Percentiles rank a stretch among this genome's conserved stretches.
phyloP scores from a whole-genome alignment of 208 protist genomes.

The Leishmania martiniquensis region DNA sequence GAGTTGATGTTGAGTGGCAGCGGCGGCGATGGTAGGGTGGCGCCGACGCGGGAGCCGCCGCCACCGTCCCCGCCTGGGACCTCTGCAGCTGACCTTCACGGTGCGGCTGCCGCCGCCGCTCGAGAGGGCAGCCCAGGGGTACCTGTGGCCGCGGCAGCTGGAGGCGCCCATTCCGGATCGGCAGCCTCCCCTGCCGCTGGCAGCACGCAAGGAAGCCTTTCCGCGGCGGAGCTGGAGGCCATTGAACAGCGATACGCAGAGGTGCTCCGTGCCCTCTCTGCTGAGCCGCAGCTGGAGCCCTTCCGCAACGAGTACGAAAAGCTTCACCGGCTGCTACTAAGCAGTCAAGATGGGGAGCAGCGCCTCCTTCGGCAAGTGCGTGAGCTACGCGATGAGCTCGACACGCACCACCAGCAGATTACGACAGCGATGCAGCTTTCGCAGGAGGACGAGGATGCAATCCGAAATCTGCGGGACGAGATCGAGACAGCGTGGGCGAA shows the following conservation, averaged over 20 bases:
- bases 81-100: not conserved
- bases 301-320: constrained; percentile 98
- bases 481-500: constrained; percentile 98
- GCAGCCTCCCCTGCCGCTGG: not conserved
- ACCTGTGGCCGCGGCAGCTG: not conserved
- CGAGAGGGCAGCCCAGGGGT: not conserved
- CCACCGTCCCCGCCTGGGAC: not conserved
- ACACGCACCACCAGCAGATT: constrained; percentile 96
- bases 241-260: constrained; percentile 96
- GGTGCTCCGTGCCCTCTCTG: constrained; percentile 91
- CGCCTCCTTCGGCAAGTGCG: constrained; percentile 93
- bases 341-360: constrained; percentile 98
- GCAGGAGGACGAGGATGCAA: constrained; percentile 96
- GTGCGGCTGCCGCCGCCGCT: not conserved
- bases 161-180: not conserved
- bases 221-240: constrained; percentile 79
- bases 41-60: not conserved
- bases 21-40: not conserved
- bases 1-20: not conserved
- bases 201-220: constrained; percentile 30
- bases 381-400: constrained; percentile 96
- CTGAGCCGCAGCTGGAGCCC: constrained; percentile 94
- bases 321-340: constrained; percentile 95
- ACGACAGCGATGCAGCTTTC: constrained; percentile 96
- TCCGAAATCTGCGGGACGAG: constrained; percentile 92